Conservation (phyloP, 129 eudicot genomes). For the Tagetes patula region DNA sequence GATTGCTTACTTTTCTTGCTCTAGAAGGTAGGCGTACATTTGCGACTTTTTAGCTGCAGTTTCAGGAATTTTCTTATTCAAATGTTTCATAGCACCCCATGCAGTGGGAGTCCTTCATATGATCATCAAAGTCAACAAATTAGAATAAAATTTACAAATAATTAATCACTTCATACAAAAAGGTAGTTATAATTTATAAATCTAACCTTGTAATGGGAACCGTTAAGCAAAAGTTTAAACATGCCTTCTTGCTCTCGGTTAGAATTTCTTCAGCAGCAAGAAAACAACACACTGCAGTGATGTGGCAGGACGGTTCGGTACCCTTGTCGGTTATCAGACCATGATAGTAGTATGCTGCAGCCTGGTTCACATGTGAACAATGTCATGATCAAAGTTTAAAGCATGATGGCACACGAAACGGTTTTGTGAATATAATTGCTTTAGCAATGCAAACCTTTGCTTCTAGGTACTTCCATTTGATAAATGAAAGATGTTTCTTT, state of each 20-base stretch:
- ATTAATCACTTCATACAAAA: constrained; percentile 4
- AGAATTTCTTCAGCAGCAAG: constrained; percentile 77
- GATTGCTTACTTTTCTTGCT: constrained; percentile 72
- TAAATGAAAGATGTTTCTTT: constrained; percentile 74
- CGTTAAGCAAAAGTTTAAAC: constrained; percentile 78
- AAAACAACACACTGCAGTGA: constrained; percentile 72
- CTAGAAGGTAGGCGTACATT: constrained; percentile 69
- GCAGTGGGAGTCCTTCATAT: constrained; percentile 66
- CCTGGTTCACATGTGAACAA: constrained; percentile 44
- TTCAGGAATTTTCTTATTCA: constrained; percentile 83
- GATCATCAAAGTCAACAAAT: constrained; percentile 12
- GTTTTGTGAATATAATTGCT: background rate
- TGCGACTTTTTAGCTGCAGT: constrained; percentile 75
- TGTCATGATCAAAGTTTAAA: background rate
- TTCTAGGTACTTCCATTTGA: constrained; percentile 88
- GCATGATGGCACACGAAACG: background rate
- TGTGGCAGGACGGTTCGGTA: constrained; percentile 70
- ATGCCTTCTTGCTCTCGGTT: constrained; percentile 86
- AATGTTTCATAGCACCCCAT: constrained; percentile 93
- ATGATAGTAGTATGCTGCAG: constrained; percentile 93
- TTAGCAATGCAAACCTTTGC: constrained; percentile 62
- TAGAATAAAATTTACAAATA: background rate
- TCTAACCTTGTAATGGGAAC: constrained; percentile 77
- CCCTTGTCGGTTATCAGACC: constrained; percentile 79
- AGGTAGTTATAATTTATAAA: background rate